Base-by-base conservation (phyloP, 2,329 filamentous ascomycete species). In the Trichoderma koningiopsis region DNA sequence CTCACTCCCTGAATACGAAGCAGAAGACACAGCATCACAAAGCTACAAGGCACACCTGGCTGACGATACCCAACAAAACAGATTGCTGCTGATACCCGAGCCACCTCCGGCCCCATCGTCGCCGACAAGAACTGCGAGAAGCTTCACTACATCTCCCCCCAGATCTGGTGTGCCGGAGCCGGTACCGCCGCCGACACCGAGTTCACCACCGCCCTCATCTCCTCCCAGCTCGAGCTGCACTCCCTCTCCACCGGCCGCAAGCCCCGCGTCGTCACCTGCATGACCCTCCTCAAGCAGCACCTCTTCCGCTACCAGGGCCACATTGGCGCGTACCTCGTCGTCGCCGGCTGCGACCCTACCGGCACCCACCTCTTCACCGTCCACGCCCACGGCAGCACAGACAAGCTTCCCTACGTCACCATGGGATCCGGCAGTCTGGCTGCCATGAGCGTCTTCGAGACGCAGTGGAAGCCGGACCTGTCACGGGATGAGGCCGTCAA, bases 91-190 rank as follows among this genome's bases (percentile, higher is more conserved):
- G 96, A 99, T 84, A 99, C 96, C 74, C 90, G 96, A 88, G 96
- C 96, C 73, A 99, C 96, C 58, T 96, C 92, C 73, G 96, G 96
- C 43, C 94, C 96, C 74, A 99, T 99, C 83, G 96, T 99, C 76
- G 96, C 96, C 82, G 96, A 99, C 89, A 99, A 99, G 93, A 99
- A 99, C 88, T 98, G 96, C 86, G 95, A 99, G 85, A 99, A 99
- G 86, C 90, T 99, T 73, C 96, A 99, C 85, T 99, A 96, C 87
- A 99, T 99, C 81, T 88, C 96, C 55, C 95, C 96, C 70, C 94
- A 97, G 82, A 99, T 99, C 83, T 99, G 96, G 96, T 99, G 96
- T 83, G 96, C 96, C 11, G 96, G 96, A 75, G 96, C 96, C 75
- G 96, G 96, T 81, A 99, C 96, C 63, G 96, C 96, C 72, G 96